These are phyloP conservation scores for Nemania abortiva DNA, from an alignment of 2,329 filamentous ascomycete genomes.

Conservation along the genomic window DNA sequence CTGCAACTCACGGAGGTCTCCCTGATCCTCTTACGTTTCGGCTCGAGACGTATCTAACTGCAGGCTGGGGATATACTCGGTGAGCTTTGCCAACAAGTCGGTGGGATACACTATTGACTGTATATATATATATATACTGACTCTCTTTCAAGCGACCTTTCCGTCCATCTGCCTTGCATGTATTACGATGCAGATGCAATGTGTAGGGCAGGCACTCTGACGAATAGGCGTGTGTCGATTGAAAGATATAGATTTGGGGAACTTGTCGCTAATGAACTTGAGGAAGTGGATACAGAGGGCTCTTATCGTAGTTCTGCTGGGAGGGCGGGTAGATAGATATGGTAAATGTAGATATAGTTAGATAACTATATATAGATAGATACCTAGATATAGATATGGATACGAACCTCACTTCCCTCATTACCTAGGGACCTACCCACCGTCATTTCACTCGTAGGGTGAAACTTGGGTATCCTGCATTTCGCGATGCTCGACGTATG, in stretches of 20 bases:
- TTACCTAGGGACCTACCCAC: background rate
- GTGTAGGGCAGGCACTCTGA: slow-evolving; percentile 25
- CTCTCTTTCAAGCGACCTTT: too few relatives aligned
- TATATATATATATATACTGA: too few relatives aligned
- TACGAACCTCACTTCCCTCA: background rate
- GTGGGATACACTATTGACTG: background rate
- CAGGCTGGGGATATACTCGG: too few relatives aligned
- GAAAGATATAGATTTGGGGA: slow-evolving; percentile 23
- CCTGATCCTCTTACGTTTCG: too few relatives aligned
- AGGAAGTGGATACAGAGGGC: slow-evolving; percentile 23
- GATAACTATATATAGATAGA: too few relatives aligned
- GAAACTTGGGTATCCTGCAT: slow-evolving; percentile 1
- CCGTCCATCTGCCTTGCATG: too few relatives aligned
- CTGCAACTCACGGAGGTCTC: background rate
- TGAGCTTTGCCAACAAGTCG: background rate
- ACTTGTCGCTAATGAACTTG: slow-evolving; percentile 29
- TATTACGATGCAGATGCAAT: too few relatives aligned
- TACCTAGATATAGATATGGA: too few relatives aligned
- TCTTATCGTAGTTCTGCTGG: background rate
- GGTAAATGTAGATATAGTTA: too few relatives aligned
- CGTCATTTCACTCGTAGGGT: background rate
- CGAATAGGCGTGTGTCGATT: background rate
- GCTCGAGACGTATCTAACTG: too few relatives aligned
- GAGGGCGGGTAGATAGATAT: background rate
- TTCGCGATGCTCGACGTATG: background rate